Percentiles rank a stretch among this genome's conserved stretches.
phyloP scores from a whole-genome alignment of 2,329 filamentous ascomycete species.

The Trichoderma afroharzianum region DNA sequence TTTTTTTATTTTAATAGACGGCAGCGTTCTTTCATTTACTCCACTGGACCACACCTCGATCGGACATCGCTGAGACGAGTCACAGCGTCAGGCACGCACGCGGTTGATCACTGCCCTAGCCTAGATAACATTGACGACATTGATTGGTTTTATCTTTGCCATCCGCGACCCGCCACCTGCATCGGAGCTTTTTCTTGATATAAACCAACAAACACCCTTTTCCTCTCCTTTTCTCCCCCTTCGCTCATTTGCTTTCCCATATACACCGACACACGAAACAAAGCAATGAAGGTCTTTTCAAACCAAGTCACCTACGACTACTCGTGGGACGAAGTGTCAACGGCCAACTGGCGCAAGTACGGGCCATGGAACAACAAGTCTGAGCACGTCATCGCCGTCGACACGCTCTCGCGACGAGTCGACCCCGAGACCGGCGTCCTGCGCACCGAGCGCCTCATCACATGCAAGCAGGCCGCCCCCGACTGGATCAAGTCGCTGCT shows the following conservation, averaged over 20 bases:
- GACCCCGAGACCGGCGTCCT: conserved; percentile 57
- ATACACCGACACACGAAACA: background rate
- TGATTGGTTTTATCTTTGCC: conserved; percentile 17
- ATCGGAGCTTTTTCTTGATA: conserved; percentile 18
- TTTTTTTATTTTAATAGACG: background rate
- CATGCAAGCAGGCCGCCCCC: conserved; percentile 61
- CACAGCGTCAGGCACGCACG: conserved; percentile 10
- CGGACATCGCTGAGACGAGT: background rate
- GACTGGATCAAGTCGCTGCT: conserved; percentile 79
- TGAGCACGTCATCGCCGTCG: conserved; percentile 93
- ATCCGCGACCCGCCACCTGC: conserved; percentile 14
- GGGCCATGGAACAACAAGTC: conserved; percentile 98
- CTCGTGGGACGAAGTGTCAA: conserved; percentile 97
- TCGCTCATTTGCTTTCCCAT: background rate
- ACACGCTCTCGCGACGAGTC: conserved; percentile 73
- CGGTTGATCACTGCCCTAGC: conserved; percentile 15
- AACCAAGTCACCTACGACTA: conserved; percentile 90
- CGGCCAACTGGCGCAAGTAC: conserved; percentile 98
- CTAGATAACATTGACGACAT: conserved; percentile 11
- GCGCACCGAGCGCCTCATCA: conserved; percentile 60
- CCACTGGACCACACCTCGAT: background rate
- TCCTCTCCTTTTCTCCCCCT: background rate
- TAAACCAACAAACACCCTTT: background rate
- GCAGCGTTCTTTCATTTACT: background rate
- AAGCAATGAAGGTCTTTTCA: conserved; percentile 88